A percentile compares a stretch with the other conserved stretches of the same genome.
Evolutionary conservation across 2,329 filamentous ascomycete species (phyloP).

Genomic region (Ceratocystiopsis brevicomis): DNA sequence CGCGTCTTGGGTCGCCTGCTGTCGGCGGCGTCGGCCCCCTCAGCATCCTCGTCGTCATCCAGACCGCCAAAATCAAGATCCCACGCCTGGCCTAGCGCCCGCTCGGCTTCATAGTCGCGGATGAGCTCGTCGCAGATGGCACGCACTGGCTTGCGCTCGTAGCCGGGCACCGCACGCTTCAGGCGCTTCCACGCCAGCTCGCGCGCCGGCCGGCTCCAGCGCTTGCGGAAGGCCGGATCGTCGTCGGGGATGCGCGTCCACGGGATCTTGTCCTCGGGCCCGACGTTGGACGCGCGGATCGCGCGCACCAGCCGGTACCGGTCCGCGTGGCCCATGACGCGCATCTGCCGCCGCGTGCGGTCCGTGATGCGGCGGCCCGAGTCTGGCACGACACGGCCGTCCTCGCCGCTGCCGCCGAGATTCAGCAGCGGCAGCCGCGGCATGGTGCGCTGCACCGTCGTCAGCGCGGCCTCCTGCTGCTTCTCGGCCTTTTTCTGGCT

Average conservation of each 20-base stretch:
- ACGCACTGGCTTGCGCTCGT: conserved; percentile 6
- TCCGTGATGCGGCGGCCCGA: conserved; percentile 21
- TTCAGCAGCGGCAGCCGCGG: conserved; percentile 1
- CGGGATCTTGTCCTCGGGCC: conserved; percentile 26
- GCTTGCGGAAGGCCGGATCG: conserved; percentile 2
- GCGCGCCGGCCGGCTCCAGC: conserved; percentile 7
- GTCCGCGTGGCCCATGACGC: conserved; percentile 23
- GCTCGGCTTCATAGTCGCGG: conserved; percentile 4
- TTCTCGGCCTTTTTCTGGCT: neutral
- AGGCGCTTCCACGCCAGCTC: conserved; percentile 10
- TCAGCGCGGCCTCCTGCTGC: neutral
- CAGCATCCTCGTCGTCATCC: neutral
- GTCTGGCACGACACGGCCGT: conserved; percentile 12
- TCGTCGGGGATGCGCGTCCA: conserved; percentile 23
- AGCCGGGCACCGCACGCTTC: conserved; percentile 7
- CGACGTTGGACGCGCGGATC: conserved; percentile 22
- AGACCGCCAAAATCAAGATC: conserved; percentile 4
- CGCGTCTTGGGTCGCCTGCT: neutral
- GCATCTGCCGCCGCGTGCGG: conserved; percentile 23
- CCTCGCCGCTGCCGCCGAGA: conserved; percentile 10
- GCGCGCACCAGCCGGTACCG: conserved; percentile 25
- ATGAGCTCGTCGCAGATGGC: conserved; percentile 6
- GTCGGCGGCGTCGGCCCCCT: neutral
- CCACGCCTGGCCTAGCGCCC: conserved; percentile 2
- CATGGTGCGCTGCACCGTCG: neutral